Conservation (phyloP, 192 early-diverging fungal species). For the Backusella australiensis region DNA sequence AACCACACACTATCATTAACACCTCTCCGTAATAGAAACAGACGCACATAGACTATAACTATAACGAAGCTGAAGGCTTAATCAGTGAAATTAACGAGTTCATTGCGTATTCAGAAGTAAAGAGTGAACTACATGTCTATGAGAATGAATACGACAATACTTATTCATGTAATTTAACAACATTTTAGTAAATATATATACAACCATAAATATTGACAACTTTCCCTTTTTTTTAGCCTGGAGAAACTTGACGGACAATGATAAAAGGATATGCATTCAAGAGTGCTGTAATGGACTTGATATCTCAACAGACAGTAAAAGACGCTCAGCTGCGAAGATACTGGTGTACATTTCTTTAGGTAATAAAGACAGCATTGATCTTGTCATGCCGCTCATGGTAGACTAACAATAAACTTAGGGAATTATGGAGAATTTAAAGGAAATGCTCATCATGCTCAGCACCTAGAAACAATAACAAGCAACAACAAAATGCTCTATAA, state of each 20-base stretch:
- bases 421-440: slow-evolving; percentile 8
- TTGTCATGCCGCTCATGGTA: not conserved
- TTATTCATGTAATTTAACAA: slow-evolving; percentile 33
- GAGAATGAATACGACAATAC: slow-evolving; percentile 37
- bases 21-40: slow-evolving; percentile 13
- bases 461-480: not conserved
- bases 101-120: slow-evolving; percentile 51
- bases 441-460: not conserved
- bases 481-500: slow-evolving; percentile 57
- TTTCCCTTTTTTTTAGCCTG: slow-evolving; percentile 33
- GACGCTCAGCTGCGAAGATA: slow-evolving; percentile 51
- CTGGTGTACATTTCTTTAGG: slow-evolving; percentile 70
- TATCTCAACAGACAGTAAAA: slow-evolving; percentile 39
- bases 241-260: slow-evolving; percentile 36
- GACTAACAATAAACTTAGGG: not conserved
- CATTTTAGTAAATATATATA: not conserved
- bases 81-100: slow-evolving; percentile 58
- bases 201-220: not conserved
- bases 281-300: slow-evolving; percentile 61
- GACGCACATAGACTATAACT: slow-evolving; percentile 46
- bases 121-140: slow-evolving; percentile 37
- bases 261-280: slow-evolving; percentile 45
- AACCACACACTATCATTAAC: not conserved
- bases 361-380: slow-evolving; percentile 20
- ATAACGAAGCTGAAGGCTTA: slow-evolving; percentile 47